Base-by-base conservation (phyloP, 768 basidiomycete genomes). In the Lactarius quietus region DNA sequence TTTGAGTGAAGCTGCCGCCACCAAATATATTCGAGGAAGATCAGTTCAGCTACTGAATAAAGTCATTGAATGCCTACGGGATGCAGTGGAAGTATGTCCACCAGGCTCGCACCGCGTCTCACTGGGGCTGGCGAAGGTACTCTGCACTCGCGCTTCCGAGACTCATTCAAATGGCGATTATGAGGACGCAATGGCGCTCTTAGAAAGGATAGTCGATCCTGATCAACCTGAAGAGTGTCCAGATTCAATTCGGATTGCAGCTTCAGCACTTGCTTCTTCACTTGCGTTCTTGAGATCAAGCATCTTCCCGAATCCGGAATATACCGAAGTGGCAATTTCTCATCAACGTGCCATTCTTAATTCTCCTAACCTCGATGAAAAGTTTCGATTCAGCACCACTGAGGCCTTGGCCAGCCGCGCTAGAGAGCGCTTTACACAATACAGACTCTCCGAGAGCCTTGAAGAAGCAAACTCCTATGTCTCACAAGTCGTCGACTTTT, bases 91-190 rank as follows among this genome's bases (percentile, higher is more conserved):
- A 20, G 10, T 18, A 1, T 52, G 35, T 6, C 62, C 56, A 12
- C 48, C 20, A 8, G 48, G 29, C 17, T 31, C 31, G 18, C 2
- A 31, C 15, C 1, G 14, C 26, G 54, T 45, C 12, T 39, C 23
- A n/a, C 45, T 33, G 10, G 62, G 45, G 6, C 18, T 63, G 35
- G 62, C 56, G 17, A 18, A 35, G 6, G 14, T 20, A 6, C 62
- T 63, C 38, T 36, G 31, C 62, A 45, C 26, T 15, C 62, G 55
- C 23, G 56, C 56, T 18, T 33, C 18, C 5, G 43, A 26, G 7
- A 35, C 43, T 12, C 62, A 48, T 36, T 57, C 62, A 28, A 57
- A 8, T 12, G 55, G 48, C 28, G 54, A 62, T 35, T 62, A 41
- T 26, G 62, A 62, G 31, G 62, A 62, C 15, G 62, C 41, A 31